Conservation (phyloP, 352 stramenopile species). For the Phytophthora tubulina region DNA sequence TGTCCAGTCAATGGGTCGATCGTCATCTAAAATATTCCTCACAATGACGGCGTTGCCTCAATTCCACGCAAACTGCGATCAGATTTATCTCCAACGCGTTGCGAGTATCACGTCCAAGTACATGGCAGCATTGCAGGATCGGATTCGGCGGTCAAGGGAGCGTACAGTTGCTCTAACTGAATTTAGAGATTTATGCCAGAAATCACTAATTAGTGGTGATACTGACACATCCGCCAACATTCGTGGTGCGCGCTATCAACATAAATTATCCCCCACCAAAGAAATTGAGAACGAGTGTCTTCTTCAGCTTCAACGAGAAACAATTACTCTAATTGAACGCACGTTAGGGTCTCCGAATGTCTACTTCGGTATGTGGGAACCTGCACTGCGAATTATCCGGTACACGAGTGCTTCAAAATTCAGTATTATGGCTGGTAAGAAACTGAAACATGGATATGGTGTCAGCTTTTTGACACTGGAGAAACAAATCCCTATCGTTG, state of each 20-base stretch:
- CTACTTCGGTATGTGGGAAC: conserved; percentile 76
- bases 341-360: conserved; percentile 53
- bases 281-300: conserved; percentile 60
- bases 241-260: conserved; percentile 15
- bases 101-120: conserved; percentile 44
- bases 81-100: conserved; percentile 60
- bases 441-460: conserved; percentile 61
- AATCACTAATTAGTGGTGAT: conserved; percentile 18
- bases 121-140: conserved; percentile 42
- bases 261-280: conserved; percentile 38
- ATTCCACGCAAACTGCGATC: conserved; percentile 60
- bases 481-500: conserved; percentile 49
- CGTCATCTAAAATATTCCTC: conserved; percentile 48
- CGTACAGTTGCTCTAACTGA: conserved; percentile 41
- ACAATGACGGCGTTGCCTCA: conserved; percentile 48
- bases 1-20: conserved; percentile 38
- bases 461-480: conserved; percentile 67
- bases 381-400: conserved; percentile 46
- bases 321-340: conserved; percentile 48
- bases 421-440: conserved; percentile 73
- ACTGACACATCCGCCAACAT: not conserved
- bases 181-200: conserved; percentile 45
- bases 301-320: conserved; percentile 43
- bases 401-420: conserved; percentile 64
- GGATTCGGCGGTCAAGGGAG: conserved; percentile 54